These are phyloP conservation scores for Neonectria magnoliae DNA, from an alignment of 2,329 filamentous ascomycete species.

Conservation along the genomic window DNA sequence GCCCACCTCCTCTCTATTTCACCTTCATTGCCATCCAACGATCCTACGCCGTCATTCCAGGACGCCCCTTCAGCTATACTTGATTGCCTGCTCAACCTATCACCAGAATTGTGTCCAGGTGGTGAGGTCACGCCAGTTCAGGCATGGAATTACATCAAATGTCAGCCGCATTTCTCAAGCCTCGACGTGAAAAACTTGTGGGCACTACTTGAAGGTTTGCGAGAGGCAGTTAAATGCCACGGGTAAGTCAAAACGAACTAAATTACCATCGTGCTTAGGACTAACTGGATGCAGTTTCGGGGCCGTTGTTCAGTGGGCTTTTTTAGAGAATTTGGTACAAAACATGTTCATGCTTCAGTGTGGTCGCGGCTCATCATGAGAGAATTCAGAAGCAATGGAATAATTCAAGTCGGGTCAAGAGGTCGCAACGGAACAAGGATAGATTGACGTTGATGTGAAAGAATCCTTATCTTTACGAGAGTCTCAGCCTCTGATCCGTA, in stretches of 20 bases:
- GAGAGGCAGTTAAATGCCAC: conserved; percentile 22
- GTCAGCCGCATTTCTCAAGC: conserved; percentile 17
- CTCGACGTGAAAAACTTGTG: background rate
- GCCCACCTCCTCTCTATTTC: background rate
- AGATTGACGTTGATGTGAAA: no score
- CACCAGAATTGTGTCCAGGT: conserved; percentile 17
- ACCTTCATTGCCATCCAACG: background rate
- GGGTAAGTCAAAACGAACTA: conserved; percentile 3
- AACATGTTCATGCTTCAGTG: background rate
- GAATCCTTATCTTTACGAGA: no score
- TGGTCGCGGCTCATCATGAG: background rate
- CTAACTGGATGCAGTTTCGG: background rate
- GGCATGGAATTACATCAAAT: conserved; percentile 22
- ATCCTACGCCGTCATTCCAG: background rate
- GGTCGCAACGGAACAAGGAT: no score
- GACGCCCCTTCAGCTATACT: conserved; percentile 5
- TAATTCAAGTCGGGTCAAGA: no score
- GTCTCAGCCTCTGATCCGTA: no score
- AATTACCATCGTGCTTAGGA: background rate
- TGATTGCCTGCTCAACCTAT: conserved; percentile 16
- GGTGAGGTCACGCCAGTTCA: conserved; percentile 27
- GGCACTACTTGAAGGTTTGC: conserved; percentile 9
- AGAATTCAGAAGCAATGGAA: background rate
- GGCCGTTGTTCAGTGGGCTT: background rate
- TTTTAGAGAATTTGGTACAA: background rate